Conservation (phyloP, 2,329 filamentous ascomycete genomes). For the Trichoderma afroharzianum region DNA sequence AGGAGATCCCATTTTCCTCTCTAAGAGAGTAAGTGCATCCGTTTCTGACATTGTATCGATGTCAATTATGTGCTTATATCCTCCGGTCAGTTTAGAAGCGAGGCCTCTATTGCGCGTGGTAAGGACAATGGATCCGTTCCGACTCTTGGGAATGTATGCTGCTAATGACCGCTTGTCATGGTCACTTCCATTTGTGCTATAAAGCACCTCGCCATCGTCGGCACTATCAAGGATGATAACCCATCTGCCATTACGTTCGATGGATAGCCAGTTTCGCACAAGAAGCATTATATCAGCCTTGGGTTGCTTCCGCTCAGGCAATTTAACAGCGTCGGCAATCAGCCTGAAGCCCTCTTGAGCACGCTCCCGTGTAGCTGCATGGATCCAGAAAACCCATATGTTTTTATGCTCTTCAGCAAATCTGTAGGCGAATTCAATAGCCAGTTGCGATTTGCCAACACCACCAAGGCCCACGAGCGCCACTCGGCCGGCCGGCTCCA, state of each 20-base stretch:
- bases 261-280: conserved; percentile 29
- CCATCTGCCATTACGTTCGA: not conserved
- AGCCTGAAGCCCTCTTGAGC: not conserved
- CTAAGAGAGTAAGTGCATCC: not conserved
- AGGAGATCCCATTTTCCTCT: not conserved
- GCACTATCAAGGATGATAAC: not conserved
- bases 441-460: conserved; percentile 24
- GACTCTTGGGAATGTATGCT: conserved; percentile 22
- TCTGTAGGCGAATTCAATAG: not conserved
- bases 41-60: not conserved
- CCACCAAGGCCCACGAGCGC: conserved; percentile 35
- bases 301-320: not conserved
- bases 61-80: not conserved
- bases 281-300: conserved; percentile 27
- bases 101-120: conserved; percentile 22
- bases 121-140: conserved; percentile 31
- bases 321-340: not conserved
- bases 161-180: not conserved
- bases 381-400: not conserved
- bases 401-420: not conserved
- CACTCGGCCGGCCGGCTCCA: conserved; percentile 21
- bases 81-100: not conserved
- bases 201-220: not conserved
- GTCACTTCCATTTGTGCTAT: not conserved
- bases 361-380: not conserved